Conservation (phyloP, 495 filamentous ascomycete species). For the Sordaria brevicollis region DNA sequence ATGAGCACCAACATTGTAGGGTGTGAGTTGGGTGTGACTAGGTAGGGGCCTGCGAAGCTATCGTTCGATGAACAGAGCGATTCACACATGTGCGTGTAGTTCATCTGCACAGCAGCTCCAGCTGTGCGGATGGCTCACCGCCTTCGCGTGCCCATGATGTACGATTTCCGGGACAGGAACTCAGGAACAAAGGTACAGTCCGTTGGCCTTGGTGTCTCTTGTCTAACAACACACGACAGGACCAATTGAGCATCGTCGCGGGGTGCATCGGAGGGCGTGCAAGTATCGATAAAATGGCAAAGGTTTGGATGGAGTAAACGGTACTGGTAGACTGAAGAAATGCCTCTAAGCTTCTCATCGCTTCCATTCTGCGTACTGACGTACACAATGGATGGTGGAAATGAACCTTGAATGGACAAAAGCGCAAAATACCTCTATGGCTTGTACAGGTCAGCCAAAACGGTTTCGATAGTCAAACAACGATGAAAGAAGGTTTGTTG, state of each 20-base stretch:
- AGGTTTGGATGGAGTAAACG: not conserved
- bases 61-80: not conserved
- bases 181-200: not conserved
- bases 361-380: not conserved
- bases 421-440: not conserved
- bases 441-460: not conserved
- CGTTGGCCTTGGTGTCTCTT: not conserved
- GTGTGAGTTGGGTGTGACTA: not conserved
- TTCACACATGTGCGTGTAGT: not conserved
- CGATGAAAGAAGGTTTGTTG: not conserved
- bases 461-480: not conserved
- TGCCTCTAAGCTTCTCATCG: not conserved
- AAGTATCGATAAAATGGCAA: not conserved
- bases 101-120: not conserved
- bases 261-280: not conserved
- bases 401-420: not conserved
- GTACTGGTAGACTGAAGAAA: not conserved
- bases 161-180: not conserved
- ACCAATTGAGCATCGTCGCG: not conserved
- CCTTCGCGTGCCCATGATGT: not conserved
- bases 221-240: not conserved
- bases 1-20: not conserved
- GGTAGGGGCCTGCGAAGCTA: not conserved
- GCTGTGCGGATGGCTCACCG: not conserved
- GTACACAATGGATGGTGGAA: not conserved